Percentiles rank a stretch among this genome's conserved stretches.
Conservation (phyloP, 345 rosid genomes). For the Eucalyptus erythrocorys region DNA sequence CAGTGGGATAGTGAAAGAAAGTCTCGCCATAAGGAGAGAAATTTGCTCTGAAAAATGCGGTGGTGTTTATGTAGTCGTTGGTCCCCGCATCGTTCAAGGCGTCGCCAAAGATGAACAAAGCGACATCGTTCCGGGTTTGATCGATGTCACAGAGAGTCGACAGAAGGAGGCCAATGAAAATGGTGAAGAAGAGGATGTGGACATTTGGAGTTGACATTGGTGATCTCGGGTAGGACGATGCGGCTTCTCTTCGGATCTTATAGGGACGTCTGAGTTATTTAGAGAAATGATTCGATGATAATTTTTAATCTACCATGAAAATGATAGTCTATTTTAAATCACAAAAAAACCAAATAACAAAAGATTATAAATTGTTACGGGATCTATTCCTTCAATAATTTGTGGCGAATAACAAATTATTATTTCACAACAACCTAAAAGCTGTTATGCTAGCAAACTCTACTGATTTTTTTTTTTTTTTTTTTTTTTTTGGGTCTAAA, state of each 20-base stretch:
- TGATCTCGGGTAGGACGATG: background rate
- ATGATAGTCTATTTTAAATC: rapidly evolving
- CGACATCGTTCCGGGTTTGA: background rate
- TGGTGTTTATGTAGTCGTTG: constrained; percentile 12
- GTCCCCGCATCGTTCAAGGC: constrained; percentile 19
- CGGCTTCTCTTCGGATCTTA: background rate
- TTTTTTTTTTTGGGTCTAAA: no score
- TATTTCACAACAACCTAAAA: no score
- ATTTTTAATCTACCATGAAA: no score
- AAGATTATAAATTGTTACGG: no score
- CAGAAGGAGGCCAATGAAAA: no score
- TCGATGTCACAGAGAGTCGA: background rate
- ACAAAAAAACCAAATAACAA: no score
- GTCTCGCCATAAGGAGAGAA: constrained; percentile 9
- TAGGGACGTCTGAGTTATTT: background rate
- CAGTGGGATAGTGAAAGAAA: constrained; percentile 8
- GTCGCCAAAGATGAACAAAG: constrained; percentile 18
- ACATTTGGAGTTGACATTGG: background rate
- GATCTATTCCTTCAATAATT: no score
- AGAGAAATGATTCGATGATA: no score
- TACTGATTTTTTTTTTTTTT: no score
- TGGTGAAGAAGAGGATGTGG: background rate
- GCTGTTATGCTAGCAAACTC: no score
- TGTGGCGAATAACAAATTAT: no score
- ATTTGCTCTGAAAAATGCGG: constrained; percentile 1